Base-by-base conservation (phyloP, 148 eudicot genomes). In the Chenopodium album region DNA sequence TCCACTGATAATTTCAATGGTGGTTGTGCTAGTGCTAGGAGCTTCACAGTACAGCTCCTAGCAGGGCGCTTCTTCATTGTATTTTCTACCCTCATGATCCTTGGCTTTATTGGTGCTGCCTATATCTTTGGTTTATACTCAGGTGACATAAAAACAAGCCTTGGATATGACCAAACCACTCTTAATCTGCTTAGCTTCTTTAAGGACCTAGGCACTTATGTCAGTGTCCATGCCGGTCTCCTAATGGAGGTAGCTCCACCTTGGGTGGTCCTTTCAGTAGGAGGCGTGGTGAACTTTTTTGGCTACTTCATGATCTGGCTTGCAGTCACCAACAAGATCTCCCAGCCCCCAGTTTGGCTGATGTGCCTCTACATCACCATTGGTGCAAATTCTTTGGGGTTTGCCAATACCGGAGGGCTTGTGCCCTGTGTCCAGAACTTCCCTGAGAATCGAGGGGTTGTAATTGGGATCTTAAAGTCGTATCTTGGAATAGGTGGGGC, bases 361-460 rank as follows among this genome's bases (percentile, higher is more conserved):
- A 85, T 81, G 87, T 81, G 87, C 75, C 50, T 85, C 1, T 85
- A 32, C 69, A 81, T 85, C 20, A 62, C 70, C 8, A 77, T 85
- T 41, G 87, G 84, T 54, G 87, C 87, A 3, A 81, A 85, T 32
- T 81, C 84, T 1, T 16, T 85, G 34, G 87, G 87, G 16, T 81
- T 81, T 19, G 81, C 84, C 44, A 85, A 85, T 71, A 81, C 79
- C 0, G 84, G 83, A 13, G 86, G 77, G 17, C 75, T 81, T 37
- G 86, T 84, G 20, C 82, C 84, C 0, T 77, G 86, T 84, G 86
- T 84, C 4, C 78, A 84, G n/a, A 84, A 84, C 73, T 84, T 84
- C 52, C 84, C 86, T 48, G 81, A 77, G 64, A 84, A 84, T 73
- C 84, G 81, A 47, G 84, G 84, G 65, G 86, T 84, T 34, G 86